A percentile compares a stretch with the other conserved stretches of the same genome.
Evolutionary conservation across 805 yeast genomes (phyloP).

Genomic region (Metschnikowia gelsemii): DNA sequence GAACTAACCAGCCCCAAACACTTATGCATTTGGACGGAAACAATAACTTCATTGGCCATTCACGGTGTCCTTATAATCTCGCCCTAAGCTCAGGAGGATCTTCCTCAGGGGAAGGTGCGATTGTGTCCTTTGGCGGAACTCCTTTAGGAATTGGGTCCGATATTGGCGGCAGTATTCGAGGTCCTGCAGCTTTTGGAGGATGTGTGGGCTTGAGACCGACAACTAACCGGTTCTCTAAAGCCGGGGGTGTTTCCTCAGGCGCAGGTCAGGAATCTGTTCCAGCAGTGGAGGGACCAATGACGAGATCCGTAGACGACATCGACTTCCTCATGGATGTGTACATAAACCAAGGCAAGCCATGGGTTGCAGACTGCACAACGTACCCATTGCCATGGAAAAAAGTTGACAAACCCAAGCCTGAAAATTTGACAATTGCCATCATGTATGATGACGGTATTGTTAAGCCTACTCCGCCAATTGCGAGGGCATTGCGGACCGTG

Average conservation of each 20-base stretch:
- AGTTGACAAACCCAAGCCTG: conserved; percentile 39
- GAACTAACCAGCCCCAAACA: conserved; percentile 69
- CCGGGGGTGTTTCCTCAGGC: conserved; percentile 53
- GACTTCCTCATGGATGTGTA: conserved; percentile 65
- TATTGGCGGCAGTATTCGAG: conserved; percentile 70
- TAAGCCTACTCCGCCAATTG: conserved; percentile 65
- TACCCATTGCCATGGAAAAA: conserved; percentile 55
- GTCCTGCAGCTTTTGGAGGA: conserved; percentile 66
- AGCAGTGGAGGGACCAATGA: conserved; percentile 68
- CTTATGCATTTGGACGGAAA: conserved; percentile 67
- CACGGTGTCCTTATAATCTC: conserved; percentile 58
- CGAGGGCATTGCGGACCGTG: conserved; percentile 50
- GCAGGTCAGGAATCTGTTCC: conserved; percentile 65
- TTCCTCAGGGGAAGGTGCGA: conserved; percentile 70
- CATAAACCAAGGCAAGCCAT: conserved; percentile 63
- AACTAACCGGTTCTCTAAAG: conserved; percentile 46
- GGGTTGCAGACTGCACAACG: conserved; percentile 51
- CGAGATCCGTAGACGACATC: conserved; percentile 62
- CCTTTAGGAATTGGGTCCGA: conserved; percentile 67
- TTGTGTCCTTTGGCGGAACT: conserved; percentile 58
- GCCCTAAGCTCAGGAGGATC: conserved; percentile 68
- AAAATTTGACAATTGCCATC: conserved; percentile 56
- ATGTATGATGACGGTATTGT: conserved; percentile 64
- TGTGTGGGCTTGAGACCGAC: conserved; percentile 64
- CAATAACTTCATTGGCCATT: conserved; percentile 58